Evolutionary conservation across 192 early-diverging fungal species (phyloP).

Genomic region (Phycomyces blakesleeanus): DNA sequence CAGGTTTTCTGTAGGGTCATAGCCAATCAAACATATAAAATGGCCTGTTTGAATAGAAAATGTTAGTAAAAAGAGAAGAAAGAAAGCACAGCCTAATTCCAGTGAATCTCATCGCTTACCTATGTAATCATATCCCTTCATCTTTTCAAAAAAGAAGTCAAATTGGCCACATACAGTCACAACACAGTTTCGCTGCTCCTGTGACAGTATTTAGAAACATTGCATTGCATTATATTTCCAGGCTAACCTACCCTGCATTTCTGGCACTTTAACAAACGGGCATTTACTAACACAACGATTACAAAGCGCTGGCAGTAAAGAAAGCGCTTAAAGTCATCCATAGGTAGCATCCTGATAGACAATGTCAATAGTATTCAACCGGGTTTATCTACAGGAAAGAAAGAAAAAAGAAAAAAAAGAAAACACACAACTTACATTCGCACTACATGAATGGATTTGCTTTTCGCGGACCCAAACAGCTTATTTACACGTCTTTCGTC

Average conservation of each 20-base stretch:
- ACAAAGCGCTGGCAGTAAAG: slow-evolving; percentile 71
- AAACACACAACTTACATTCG: slow-evolving; percentile 65
- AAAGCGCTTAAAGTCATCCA: slow-evolving; percentile 85
- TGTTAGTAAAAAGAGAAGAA: slow-evolving; percentile 8
- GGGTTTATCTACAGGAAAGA: neutral
- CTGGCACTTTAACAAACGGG: slow-evolving; percentile 56
- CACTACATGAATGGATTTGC: slow-evolving; percentile 67
- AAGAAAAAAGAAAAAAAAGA: too few species aligned
- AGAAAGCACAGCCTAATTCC: too few species aligned
- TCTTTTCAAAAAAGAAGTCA: slow-evolving; percentile 28
- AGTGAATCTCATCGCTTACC: too few species aligned
- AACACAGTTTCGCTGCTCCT: slow-evolving; percentile 26
- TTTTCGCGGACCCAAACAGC: slow-evolving; percentile 73
- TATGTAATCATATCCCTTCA: slow-evolving; percentile 41
- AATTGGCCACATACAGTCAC: slow-evolving; percentile 27
- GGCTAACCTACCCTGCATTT: slow-evolving; percentile 49
- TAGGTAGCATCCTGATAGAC: slow-evolving; percentile 50
- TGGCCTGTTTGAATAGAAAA: slow-evolving; percentile 57
- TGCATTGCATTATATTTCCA: neutral
- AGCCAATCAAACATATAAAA: slow-evolving; percentile 84
- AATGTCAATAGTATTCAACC: neutral
- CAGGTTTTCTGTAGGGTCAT: slow-evolving; percentile 71
- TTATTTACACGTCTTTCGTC: slow-evolving; percentile 72
- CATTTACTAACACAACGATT: slow-evolving; percentile 78
- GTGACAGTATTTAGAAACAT: slow-evolving; percentile 4